Evolutionary conservation across 1,284 basidiomycete genomes (phyloP).

Genomic region (Ustilago cynodontis): DNA sequence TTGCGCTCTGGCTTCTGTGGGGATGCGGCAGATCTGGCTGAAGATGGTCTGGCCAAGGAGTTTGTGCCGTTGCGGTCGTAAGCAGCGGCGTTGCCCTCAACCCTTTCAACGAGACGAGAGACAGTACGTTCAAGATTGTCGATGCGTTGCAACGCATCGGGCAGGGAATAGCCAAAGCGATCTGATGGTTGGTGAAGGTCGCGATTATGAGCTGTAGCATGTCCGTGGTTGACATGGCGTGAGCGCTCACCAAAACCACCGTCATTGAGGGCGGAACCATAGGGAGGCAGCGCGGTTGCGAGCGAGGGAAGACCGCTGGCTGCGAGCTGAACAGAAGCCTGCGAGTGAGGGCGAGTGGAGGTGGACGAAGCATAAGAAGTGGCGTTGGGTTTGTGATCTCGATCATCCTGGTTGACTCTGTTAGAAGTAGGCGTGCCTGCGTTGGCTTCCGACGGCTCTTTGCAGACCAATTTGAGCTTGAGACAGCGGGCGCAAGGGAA

Average conservation of each 20-base stretch:
- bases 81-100: slow-evolving; percentile 17
- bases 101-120: slow-evolving; percentile 25
- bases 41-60: slow-evolving; percentile 13
- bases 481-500: slow-evolving; percentile 49
- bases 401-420: slow-evolving; percentile 28
- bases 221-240: slow-evolving; percentile 7
- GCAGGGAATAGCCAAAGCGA: slow-evolving; percentile 35
- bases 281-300: not conserved
- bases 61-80: slow-evolving; percentile 7
- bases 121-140: slow-evolving; percentile 43
- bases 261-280: slow-evolving; percentile 11
- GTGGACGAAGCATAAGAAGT: slow-evolving; percentile 27
- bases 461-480: slow-evolving; percentile 51
- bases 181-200: slow-evolving; percentile 21
- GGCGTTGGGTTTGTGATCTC: slow-evolving; percentile 21
- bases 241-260: slow-evolving; percentile 6
- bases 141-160: slow-evolving; percentile 39
- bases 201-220: slow-evolving; percentile 2
- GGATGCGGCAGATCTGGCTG: slow-evolving; percentile 25
- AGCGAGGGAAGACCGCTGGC: slow-evolving; percentile 32
- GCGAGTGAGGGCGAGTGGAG: slow-evolving; percentile 29
- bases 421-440: slow-evolving; percentile 29
- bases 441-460: slow-evolving; percentile 45
- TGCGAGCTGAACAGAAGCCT: slow-evolving; percentile 21
- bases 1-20: slow-evolving; percentile 35